Base-by-base conservation (phyloP, 2,329 filamentous ascomycete genomes). In the Verticillium dahliae region DNA sequence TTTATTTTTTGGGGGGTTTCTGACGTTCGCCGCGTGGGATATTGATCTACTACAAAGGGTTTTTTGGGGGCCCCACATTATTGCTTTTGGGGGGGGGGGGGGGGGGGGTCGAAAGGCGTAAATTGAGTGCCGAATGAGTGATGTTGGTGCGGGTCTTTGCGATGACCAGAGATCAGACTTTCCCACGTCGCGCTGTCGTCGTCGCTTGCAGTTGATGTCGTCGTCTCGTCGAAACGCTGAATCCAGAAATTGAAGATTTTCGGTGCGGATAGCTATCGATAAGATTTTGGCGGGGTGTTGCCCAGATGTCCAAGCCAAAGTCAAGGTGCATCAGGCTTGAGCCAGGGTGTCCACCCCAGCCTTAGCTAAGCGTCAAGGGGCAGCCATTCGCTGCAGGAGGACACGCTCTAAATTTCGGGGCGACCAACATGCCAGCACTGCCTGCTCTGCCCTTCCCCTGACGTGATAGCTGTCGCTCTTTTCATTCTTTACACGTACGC, bases 261-360 rank as follows among this genome's bases (percentile, higher is more conserved):
- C 58, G 58, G 45, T 41, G 35, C 59, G 61, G 59, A 34, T 62
- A 58, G 61, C 37, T 37, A 54, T 55, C 58, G 58, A 59, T 59
- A 59, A 59, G 39, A 6, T 27, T 41, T 59, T 59, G 58, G 58
- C 45, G 58, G 58, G 58, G 58, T 52, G 34, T 38, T 55, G 31
- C 33, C 27, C 18, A 10, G 14, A 14, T 22, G 15, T 10, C 27
- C 9, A 50, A 27, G 27, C 27, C 27, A 27, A 27, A 27, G 27
- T 27, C 27, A 27, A 27, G 27, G 27, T 22, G 27, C 27, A 27
- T 27, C 27, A 27, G 27, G 57, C 57, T 41, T 33, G 13, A 39
- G 37, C 56, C 18, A 31, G 11, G 15, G 33, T 6, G 55, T 56
- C 27, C 18, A 31, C 52, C n/a, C 7, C 18, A 55, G 55, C 34